Evolutionary conservation across 495 filamentous ascomycete genomes (phyloP).

Genomic region (Trypethelium eluteriae): DNA sequence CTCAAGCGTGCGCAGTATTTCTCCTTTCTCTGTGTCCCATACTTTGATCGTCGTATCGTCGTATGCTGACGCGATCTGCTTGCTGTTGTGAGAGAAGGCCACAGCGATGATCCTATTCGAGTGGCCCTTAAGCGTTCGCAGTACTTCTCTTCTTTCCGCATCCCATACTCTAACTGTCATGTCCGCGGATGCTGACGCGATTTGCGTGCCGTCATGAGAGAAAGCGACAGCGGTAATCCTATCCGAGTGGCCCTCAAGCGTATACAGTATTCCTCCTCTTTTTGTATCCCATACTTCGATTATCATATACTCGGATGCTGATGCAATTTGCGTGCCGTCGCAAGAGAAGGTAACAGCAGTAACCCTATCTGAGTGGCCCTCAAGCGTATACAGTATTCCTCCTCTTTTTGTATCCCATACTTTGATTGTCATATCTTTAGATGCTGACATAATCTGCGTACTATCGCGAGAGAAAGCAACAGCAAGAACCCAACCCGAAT

Average conservation of each 20-base stretch:
- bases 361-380: too few relatives aligned
- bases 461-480: too few relatives aligned
- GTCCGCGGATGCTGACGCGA: slow-evolving; percentile 23
- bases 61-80: slow-evolving; percentile 22
- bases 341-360: too few relatives aligned
- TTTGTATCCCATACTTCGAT: too few relatives aligned
- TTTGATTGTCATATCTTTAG: too few relatives aligned
- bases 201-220: slow-evolving; percentile 25
- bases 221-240: too few relatives aligned
- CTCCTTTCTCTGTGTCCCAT: slow-evolving; percentile 24
- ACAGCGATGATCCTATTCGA: slow-evolving; percentile 12
- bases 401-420: slow-evolving; percentile 24
- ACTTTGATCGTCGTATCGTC: slow-evolving; percentile 19
- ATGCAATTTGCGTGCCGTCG: too few relatives aligned
- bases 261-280: too few relatives aligned
- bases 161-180: slow-evolving; percentile 27
- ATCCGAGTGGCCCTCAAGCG: slow-evolving; percentile 18
- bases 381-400: too few relatives aligned
- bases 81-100: slow-evolving; percentile 16
- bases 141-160: slow-evolving; percentile 2
- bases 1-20: neutral
- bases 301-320: too few relatives aligned
- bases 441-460: slow-evolving; percentile 16
- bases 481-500: too few relatives aligned
- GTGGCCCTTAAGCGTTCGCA: slow-evolving; percentile 15